Conservation (phyloP, 176 grass and related monocot genomes). For the Stipa capillata region DNA sequence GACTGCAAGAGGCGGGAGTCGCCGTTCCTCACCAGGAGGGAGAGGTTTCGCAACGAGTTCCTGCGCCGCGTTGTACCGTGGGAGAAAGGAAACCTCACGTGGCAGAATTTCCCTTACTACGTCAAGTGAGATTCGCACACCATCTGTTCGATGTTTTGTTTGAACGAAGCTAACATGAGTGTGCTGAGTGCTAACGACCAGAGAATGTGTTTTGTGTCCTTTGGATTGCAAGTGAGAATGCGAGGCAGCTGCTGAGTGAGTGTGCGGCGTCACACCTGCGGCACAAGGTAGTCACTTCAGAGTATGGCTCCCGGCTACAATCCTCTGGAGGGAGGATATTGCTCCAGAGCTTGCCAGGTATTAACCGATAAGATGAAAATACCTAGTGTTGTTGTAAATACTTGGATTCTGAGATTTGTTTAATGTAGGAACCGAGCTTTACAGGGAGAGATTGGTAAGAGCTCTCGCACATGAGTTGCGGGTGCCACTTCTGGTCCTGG, state of each 20-base stretch:
- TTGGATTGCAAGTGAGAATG: conserved; percentile 49
- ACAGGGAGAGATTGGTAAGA: conserved; percentile 87
- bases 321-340: conserved; percentile 76
- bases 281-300: conserved; percentile 54
- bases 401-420: conserved; percentile 20
- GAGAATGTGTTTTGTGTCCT: neutral
- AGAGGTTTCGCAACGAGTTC: conserved; percentile 86
- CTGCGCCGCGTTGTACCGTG: conserved; percentile 70
- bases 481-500: conserved; percentile 70
- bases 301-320: conserved; percentile 61
- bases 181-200: neutral
- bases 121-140: conserved; percentile 47
- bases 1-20: conserved; percentile 66
- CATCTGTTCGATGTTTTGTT: conserved; percentile 29
- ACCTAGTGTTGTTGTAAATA: neutral
- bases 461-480: conserved; percentile 72
- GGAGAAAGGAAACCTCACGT: conserved; percentile 79
- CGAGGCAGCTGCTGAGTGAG: conserved; percentile 54
- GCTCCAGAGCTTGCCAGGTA: conserved; percentile 83
- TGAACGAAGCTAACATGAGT: conserved; percentile 10
- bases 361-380: neutral
- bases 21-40: conserved; percentile 60
- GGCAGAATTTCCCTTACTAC: conserved; percentile 84
- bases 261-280: conserved; percentile 62
- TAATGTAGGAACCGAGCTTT: conserved; percentile 90